Percentiles rank a stretch among this genome's conserved stretches.
Conservation (phyloP, 768 basidiomycete genomes). For the Rhodotorula graminis region DNA sequence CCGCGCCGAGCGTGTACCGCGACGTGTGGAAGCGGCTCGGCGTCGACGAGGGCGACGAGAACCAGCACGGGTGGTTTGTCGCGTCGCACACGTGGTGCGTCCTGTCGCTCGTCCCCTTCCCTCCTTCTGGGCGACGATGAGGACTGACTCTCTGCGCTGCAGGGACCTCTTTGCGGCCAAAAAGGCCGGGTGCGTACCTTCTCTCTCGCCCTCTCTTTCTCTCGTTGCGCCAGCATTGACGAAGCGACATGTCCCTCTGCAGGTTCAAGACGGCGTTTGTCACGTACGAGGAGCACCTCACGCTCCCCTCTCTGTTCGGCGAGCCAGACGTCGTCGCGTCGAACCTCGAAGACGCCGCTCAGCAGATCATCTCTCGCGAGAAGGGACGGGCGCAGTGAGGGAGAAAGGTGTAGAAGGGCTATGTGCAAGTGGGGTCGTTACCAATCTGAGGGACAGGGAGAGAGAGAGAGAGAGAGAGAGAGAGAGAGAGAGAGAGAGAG, state of each 20-base stretch:
- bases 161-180: slow-evolving; percentile 30
- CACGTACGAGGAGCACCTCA: slow-evolving; percentile 27
- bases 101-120: neutral
- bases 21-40: slow-evolving; percentile 19
- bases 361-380: slow-evolving; percentile 17
- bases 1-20: slow-evolving; percentile 24
- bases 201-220: neutral
- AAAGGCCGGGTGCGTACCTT: slow-evolving; percentile 27
- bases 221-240: too few relatives aligned
- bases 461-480: neutral
- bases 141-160: neutral
- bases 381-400: too few relatives aligned
- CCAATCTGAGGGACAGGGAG: neutral
- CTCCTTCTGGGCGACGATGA: neutral
- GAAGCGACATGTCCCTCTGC: neutral
- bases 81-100: slow-evolving; percentile 24
- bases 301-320: slow-evolving; percentile 5
- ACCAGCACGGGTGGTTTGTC: slow-evolving; percentile 29
- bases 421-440: slow-evolving; percentile 2
- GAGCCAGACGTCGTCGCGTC: slow-evolving; percentile 26
- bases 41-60: neutral
- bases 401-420: neutral
- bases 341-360: slow-evolving; percentile 21
- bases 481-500: neutral
- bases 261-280: slow-evolving; percentile 35